phyloP scores from a whole-genome alignment of 208 protist species.

The Acanthamoeba divionensis region DNA sequence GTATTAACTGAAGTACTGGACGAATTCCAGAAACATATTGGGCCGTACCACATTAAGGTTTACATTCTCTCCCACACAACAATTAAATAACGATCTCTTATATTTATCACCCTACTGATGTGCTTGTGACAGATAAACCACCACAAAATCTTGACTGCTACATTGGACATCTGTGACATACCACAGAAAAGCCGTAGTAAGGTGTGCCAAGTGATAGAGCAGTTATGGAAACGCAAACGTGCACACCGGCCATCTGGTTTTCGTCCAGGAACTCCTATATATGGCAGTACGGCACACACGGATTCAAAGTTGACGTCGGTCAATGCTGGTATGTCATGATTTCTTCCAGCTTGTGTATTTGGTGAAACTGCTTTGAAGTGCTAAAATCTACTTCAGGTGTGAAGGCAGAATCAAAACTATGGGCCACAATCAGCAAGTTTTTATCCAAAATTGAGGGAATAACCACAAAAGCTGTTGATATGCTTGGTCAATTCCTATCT shows the following conservation, averaged over 20 bases:
- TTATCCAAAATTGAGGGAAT: not conserved
- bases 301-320: too few relatives aligned
- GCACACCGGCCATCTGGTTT: not conserved
- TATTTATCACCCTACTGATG: not conserved
- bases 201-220: conserved; percentile 46
- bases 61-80: not conserved
- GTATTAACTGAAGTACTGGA: conserved; percentile 57
- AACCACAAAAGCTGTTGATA: not conserved
- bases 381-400: not conserved
- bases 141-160: conserved; percentile 44
- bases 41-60: conserved; percentile 29
- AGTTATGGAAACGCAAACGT: not conserved
- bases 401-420: not conserved
- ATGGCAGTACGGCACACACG: too few relatives aligned
- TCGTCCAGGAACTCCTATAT: not conserved
- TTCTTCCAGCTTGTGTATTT: too few relatives aligned
- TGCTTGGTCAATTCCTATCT: not conserved
- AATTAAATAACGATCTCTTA: not conserved
- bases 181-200: not conserved
- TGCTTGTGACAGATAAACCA: conserved; percentile 27
- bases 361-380: too few relatives aligned
- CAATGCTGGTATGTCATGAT: too few relatives aligned
- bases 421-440: conserved; percentile 14
- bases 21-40: conserved; percentile 54
- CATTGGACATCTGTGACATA: conserved; percentile 52